Percentiles rank a stretch among this genome's conserved stretches.
phyloP scores from a whole-genome alignment of 139 green algal genomes.

The Tetradesmus lagerheimii region DNA sequence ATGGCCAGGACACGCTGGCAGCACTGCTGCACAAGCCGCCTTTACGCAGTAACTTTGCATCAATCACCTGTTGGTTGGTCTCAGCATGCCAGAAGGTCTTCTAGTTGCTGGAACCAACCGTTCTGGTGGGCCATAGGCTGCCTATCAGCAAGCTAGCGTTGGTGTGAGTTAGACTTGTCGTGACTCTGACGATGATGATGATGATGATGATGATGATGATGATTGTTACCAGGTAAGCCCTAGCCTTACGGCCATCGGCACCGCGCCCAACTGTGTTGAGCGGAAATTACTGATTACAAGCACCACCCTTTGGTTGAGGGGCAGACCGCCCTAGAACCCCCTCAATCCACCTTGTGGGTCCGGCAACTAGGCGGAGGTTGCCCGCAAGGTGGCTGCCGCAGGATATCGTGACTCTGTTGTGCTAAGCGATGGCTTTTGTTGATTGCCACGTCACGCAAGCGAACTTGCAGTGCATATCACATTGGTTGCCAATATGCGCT shows the following conservation, averaged over 20 bases:
- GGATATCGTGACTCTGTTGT: no score
- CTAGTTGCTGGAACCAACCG: not conserved
- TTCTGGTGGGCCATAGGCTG: not conserved
- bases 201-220: no score
- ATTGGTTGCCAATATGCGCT: not conserved
- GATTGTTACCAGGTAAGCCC: no score
- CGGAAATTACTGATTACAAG: no score
- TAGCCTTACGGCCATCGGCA: no score
- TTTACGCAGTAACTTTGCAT: not conserved
- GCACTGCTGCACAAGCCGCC: not conserved
- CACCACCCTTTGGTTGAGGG: no score
- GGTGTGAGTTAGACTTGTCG: not conserved
- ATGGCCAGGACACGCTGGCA: not conserved
- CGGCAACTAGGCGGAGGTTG: no score
- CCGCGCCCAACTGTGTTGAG: no score
- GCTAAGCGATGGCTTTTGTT: not conserved
- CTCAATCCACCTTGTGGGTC: no score
- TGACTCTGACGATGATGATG: no score
- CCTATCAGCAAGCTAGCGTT: not conserved
- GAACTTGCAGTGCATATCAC: not conserved
- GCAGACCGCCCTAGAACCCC: no score
- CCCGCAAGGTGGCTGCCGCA: no score
- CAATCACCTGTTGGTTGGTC: not conserved
- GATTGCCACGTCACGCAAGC: not conserved
- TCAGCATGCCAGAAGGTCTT: not conserved